A percentile compares a stretch with the other conserved stretches of the same genome.
Conservation (phyloP, 768 basidiomycete genomes). For the Pleurotus tuber-regium region DNA sequence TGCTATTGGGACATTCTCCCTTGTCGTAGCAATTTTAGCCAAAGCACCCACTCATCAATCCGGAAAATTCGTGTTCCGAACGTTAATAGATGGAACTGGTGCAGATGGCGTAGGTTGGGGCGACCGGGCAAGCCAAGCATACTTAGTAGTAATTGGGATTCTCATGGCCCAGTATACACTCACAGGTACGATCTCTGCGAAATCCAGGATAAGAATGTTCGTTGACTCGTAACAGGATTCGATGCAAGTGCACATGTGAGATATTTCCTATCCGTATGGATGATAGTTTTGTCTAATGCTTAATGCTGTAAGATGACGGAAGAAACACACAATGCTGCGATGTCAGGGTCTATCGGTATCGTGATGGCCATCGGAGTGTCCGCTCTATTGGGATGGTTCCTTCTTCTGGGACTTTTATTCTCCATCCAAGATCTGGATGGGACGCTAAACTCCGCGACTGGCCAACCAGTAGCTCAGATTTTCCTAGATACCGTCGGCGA, state of each 20-base stretch:
- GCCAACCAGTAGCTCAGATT: constrained; percentile 77
- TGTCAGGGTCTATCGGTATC: constrained; percentile 67
- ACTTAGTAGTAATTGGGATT: constrained; percentile 70
- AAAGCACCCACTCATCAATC: constrained; percentile 71
- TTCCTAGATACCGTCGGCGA: constrained; percentile 75
- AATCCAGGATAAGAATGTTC: no score
- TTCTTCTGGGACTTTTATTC: constrained; percentile 69
- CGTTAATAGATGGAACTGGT: constrained; percentile 71
- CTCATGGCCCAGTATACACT: constrained; percentile 78
- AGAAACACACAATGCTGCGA: constrained; percentile 69
- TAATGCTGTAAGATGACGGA: constrained; percentile 58
- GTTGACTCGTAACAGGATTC: no score
- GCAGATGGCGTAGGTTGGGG: constrained; percentile 55
- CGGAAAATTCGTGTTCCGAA: constrained; percentile 65
- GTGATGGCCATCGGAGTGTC: constrained; percentile 72
- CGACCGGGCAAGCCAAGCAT: constrained; percentile 61
- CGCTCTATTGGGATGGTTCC: constrained; percentile 73
- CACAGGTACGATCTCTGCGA: no score
- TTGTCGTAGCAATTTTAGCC: constrained; percentile 68
- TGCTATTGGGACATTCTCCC: constrained; percentile 61
- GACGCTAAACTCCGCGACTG: constrained; percentile 52
- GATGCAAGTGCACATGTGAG: constrained; percentile 72
- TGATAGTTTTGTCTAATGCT: background rate
- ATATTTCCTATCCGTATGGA: constrained; percentile 1
- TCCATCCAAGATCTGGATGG: constrained; percentile 68